Percentiles rank a stretch among this genome's conserved stretches.
phyloP scores from a whole-genome alignment of 2,329 filamentous ascomycete genomes.

The Venturia carpophila region DNA sequence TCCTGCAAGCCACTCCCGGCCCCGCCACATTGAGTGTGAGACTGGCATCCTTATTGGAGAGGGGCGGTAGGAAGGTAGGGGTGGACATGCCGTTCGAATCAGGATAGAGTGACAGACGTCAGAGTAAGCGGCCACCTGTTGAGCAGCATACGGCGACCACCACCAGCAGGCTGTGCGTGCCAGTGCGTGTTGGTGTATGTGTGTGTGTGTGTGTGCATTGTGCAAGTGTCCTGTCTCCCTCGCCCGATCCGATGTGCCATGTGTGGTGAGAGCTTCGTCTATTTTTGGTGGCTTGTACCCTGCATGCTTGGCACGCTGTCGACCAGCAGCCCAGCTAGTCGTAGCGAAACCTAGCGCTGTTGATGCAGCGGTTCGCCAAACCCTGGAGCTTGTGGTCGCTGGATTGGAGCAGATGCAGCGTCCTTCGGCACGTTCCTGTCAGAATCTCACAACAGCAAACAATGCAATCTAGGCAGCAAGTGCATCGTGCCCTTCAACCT shows the following conservation, averaged over 20 bases:
- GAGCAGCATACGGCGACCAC: no score
- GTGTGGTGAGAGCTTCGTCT: not conserved
- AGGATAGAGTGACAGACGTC: no score
- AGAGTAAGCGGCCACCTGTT: no score
- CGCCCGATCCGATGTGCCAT: not conserved
- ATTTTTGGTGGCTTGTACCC: not conserved
- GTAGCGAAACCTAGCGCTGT: not conserved
- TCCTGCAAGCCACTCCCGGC: slow-evolving; percentile 5
- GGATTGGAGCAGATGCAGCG: not conserved
- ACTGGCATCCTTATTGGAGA: not conserved
- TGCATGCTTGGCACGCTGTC: no score
- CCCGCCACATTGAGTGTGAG: not conserved
- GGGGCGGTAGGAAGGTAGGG: no score
- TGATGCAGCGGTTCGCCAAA: slow-evolving; percentile 4
- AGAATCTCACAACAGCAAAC: not conserved
- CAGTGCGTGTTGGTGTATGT: not conserved
- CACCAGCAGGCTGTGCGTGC: no score
- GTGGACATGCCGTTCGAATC: no score
- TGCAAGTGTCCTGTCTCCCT: not conserved
- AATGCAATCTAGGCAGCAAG: not conserved
- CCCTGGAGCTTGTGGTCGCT: not conserved
- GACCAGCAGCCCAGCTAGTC: no score
- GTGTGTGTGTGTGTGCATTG: no score
- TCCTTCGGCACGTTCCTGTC: slow-evolving; percentile 1
- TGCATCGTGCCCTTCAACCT: slow-evolving; percentile 1